Conservation (phyloP, 441 rosid species). For the Viola pubescens region DNA sequence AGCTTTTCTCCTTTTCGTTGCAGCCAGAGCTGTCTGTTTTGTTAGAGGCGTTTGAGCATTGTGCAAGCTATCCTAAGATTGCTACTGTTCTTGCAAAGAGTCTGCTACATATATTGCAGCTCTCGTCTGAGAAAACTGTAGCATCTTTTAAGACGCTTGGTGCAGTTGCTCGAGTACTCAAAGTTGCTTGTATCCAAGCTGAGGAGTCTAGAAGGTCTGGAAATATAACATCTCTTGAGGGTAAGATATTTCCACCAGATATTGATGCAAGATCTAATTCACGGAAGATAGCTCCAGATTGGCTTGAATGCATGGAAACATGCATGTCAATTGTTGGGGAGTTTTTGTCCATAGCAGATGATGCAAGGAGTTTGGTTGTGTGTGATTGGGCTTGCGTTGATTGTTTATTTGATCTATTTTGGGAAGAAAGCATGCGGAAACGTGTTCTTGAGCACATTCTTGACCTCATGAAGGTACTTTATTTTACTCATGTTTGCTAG, state of each 20-base stretch:
- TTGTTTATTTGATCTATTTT: constrained; percentile 85
- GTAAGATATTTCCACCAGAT: constrained; percentile 25
- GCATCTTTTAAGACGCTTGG: constrained; percentile 63
- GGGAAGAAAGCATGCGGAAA: constrained; percentile 77
- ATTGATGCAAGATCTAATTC: constrained; percentile 29
- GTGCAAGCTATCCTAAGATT: constrained; percentile 61
- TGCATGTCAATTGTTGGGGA: constrained; percentile 57
- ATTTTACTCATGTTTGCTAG: constrained; percentile 12
- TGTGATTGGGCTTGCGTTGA: constrained; percentile 56
- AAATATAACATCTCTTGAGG: constrained; percentile 23
- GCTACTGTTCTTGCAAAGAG: constrained; percentile 62
- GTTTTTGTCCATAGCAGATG: constrained; percentile 56
- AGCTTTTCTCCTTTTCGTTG: constrained; percentile 17
- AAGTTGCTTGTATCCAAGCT: constrained; percentile 73
- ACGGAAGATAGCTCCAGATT: constrained; percentile 30
- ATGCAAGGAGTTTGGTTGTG: constrained; percentile 58
- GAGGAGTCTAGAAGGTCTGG: constrained; percentile 48
- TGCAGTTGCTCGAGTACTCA: constrained; percentile 75
- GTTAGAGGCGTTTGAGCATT: constrained; percentile 85
- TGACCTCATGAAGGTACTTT: constrained; percentile 84
- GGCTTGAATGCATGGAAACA: constrained; percentile 59
- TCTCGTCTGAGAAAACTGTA: constrained; percentile 60
- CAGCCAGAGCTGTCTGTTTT: constrained; percentile 85
- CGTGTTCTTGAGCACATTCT: constrained; percentile 56
- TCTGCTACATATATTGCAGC: constrained; percentile 62